Percentiles rank a stretch among this genome's conserved stretches.
Evolutionary conservation across 2,329 filamentous ascomycete genomes (phyloP).

Genomic region (Acephala macrosclerotiorum): DNA sequence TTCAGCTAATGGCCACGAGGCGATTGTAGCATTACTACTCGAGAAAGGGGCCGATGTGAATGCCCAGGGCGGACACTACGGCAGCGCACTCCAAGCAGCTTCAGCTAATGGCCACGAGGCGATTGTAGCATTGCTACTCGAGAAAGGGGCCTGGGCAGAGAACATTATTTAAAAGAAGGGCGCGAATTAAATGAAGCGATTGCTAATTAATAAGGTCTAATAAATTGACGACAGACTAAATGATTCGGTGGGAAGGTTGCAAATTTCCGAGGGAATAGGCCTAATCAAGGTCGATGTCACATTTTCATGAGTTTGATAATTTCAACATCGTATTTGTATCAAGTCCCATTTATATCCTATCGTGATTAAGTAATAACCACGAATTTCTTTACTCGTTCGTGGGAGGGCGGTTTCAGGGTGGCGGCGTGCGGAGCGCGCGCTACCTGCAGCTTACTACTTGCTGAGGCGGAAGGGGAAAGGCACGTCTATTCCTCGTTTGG

Average conservation of each 20-base stretch:
- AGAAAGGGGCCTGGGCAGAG: not conserved
- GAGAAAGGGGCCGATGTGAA: constrained; percentile 8
- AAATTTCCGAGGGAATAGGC: too few species aligned
- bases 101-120: not conserved
- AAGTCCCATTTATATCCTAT: too few species aligned
- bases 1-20: not conserved
- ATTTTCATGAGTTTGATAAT: too few species aligned
- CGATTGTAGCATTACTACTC: not conserved
- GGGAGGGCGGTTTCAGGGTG: not conserved
- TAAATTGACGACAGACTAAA: not conserved
- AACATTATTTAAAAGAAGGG: too few species aligned
- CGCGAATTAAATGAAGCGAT: too few species aligned
- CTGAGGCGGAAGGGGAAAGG: too few species aligned
- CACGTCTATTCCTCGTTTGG: too few species aligned
- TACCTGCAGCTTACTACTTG: not conserved
- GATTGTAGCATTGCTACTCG: constrained; percentile 6
- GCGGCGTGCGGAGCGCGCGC: not conserved
- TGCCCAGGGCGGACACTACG: not conserved
- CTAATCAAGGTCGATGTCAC: too few species aligned
- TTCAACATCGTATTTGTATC: too few species aligned
- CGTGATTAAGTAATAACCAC: not conserved
- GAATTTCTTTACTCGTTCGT: not conserved
- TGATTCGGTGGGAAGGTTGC: too few species aligned
- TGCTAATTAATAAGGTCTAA: not conserved
- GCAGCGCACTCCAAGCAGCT: not conserved